Evolutionary conservation across 345 rosid species (phyloP).

Genomic region (Cardamine chenopodiifolia): DNA sequence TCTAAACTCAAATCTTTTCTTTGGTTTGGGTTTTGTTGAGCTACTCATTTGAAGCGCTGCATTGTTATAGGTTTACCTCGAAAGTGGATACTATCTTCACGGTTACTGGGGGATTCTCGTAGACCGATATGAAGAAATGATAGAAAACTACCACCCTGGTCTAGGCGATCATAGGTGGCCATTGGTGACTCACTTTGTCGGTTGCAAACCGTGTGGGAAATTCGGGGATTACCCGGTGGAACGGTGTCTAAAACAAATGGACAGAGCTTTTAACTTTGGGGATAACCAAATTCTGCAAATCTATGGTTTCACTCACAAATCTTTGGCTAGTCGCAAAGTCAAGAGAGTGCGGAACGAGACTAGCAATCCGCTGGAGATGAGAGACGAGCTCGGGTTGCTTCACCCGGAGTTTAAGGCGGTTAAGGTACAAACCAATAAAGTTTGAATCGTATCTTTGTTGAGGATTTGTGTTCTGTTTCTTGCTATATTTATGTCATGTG

Average conservation of each 20-base stretch:
- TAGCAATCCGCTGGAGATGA: constrained; percentile 49
- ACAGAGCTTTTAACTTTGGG: constrained; percentile 75
- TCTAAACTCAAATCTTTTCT: not conserved
- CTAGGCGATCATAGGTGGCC: constrained; percentile 83
- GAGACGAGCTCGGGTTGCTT: constrained; percentile 53
- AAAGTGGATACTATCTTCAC: constrained; percentile 70
- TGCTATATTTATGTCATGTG: constrained; percentile 22
- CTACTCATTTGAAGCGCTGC: constrained; percentile 9
- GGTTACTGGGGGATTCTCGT: constrained; percentile 76
- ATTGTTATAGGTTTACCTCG: constrained; percentile 53
- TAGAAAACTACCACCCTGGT: constrained; percentile 63
- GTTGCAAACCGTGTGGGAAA: constrained; percentile 81
- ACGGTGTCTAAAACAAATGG: constrained; percentile 79
- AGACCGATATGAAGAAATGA: constrained; percentile 72
- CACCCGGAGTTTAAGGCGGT: constrained; percentile 51
- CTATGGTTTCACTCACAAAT: constrained; percentile 65
- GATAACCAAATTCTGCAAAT: constrained; percentile 74
- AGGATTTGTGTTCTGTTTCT: constrained; percentile 21
- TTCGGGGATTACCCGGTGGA: constrained; percentile 68
- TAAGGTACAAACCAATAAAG: constrained; percentile 46
- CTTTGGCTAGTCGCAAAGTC: constrained; percentile 55
- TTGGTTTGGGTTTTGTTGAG: constrained; percentile 9
- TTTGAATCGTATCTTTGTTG: constrained; percentile 23
- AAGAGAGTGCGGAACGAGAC: constrained; percentile 59
- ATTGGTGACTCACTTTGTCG: constrained; percentile 82